Percentiles rank a stretch among this genome's conserved stretches.
Evolutionary conservation across 1,139 yeast genomes (phyloP).

Genomic region (Arxiozyma telluris): DNA sequence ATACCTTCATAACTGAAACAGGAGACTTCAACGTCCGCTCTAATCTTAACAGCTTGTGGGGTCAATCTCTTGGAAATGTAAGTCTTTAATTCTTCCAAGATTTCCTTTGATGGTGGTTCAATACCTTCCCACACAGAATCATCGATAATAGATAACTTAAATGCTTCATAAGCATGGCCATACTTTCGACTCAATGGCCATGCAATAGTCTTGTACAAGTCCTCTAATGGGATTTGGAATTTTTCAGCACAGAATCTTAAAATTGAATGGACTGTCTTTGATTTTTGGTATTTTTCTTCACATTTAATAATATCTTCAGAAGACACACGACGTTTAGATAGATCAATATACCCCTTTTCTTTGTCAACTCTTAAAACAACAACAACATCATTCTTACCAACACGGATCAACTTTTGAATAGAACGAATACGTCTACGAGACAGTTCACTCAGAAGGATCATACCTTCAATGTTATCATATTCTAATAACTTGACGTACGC

Average conservation of each 20-base stretch:
- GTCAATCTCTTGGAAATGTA: conserved; percentile 91
- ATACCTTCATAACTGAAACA: conserved; percentile 97
- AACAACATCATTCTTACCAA: conserved; percentile 97
- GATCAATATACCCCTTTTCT: conserved; percentile 95
- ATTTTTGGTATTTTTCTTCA: conserved; percentile 94
- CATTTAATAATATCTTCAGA: conserved; percentile 95
- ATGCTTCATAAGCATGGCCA: conserved; percentile 97
- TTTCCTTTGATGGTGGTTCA: conserved; percentile 53
- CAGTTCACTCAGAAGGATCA: conserved; percentile 91
- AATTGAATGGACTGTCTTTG: conserved; percentile 95
- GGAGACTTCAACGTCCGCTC: conserved; percentile 96
- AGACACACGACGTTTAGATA: conserved; percentile 96
- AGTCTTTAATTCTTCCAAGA: conserved; percentile 69
- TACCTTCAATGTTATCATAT: conserved; percentile 97
- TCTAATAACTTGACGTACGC: conserved; percentile 92
- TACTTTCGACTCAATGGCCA: conserved; percentile 96
- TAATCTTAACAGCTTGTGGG: conserved; percentile 94
- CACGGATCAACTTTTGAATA: conserved; percentile 93
- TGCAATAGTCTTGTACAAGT: conserved; percentile 77
- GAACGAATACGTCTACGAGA: conserved; percentile 98
- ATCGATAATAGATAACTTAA: conserved; percentile 90
- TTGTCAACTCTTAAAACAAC: conserved; percentile 98
- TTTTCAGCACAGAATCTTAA: conserved; percentile 98
- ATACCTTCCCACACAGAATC: conserved; percentile 78
- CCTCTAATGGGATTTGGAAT: conserved; percentile 79